phyloP scores from a whole-genome alignment of 306 rosid species.

The Cercis canadensis region DNA sequence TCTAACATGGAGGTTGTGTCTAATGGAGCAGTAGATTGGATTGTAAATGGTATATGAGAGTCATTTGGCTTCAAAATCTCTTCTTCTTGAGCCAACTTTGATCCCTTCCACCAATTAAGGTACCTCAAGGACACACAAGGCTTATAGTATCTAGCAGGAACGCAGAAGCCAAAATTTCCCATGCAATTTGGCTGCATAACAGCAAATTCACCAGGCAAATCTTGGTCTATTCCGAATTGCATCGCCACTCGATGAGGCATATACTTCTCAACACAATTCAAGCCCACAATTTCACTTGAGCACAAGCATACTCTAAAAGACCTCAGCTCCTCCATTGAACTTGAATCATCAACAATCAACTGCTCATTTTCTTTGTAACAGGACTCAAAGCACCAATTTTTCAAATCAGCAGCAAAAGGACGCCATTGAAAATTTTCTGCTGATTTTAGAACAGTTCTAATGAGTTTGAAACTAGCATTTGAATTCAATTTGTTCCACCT shows the following conservation, averaged over 20 bases:
- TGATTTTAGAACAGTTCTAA: neutral
- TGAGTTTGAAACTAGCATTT: neutral
- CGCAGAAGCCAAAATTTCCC: neutral
- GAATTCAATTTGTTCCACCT: constrained; percentile 26
- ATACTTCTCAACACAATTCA: constrained; percentile 14
- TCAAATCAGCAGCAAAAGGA: constrained; percentile 18
- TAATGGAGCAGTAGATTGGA: no score
- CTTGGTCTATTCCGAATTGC: constrained; percentile 52
- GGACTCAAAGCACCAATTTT: neutral
- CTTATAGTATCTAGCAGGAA: constrained; percentile 8
- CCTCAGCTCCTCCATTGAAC: constrained; percentile 1
- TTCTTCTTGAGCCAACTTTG: neutral
- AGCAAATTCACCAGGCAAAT: constrained; percentile 11
- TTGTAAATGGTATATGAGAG: no score
- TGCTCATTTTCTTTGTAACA: constrained; percentile 17
- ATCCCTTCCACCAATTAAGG: neutral
- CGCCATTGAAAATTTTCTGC: constrained; percentile 28
- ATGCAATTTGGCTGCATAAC: neutral
- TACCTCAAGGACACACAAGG: neutral
- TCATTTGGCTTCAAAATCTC: neutral
- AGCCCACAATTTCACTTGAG: constrained; percentile 26
- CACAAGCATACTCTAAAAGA: constrained; percentile 32
- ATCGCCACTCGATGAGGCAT: constrained; percentile 40
- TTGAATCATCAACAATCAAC: constrained; percentile 14
- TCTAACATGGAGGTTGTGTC: no score